Base-by-base conservation (phyloP, 306 rosid species). In the Gleditsia sinensis region DNA sequence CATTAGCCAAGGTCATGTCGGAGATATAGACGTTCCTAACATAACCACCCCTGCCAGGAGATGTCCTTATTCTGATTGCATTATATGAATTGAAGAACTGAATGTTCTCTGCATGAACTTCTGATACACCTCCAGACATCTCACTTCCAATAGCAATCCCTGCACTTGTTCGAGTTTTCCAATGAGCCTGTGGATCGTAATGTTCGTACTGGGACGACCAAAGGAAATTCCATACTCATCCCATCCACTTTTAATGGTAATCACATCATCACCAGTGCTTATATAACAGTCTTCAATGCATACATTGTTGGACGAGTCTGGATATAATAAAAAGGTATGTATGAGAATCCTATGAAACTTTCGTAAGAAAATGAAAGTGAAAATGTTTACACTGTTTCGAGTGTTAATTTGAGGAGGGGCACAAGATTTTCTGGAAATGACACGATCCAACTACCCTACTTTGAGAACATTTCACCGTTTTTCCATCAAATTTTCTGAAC, bases 191-290 rank as follows among this genome's bases (percentile, higher is more conserved):
- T 55, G 80, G 64, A 91, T 85, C 64, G 69, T 58, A 11, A 91
- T 87, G 73, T 87, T 84, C 62, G 79, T 83, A 80, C 92, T 83
- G 3, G 97, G 97, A 32, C 86, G 90, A 48, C 86, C 91, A 14
- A 76, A 88, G n/a, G 86, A 81, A 60, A 81, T 88, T 64, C 97
- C 97, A 67, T 87, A 88, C 81, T 91, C 91, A 62, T 91, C 97
- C 97, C 97, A 91, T n/a, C 97, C 97, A 39, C 92, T 91, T 81
- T 91, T 91, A 72, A 91, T 87, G 61, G 94, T 83, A 51, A 91
- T 84, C 69, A 88, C 74, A 79, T 91, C 97, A 77, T 91, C 94
- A n/a, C 94, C 97, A 0, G 97, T 88, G 80, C 94, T 87, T 69
- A 91, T 91, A 72, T 88, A 84, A 72, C 92, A 91, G 83, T 87